Evolutionary conservation across 2,329 filamentous ascomycete species (phyloP).

Genomic region (Claviceps fusiformis): DNA sequence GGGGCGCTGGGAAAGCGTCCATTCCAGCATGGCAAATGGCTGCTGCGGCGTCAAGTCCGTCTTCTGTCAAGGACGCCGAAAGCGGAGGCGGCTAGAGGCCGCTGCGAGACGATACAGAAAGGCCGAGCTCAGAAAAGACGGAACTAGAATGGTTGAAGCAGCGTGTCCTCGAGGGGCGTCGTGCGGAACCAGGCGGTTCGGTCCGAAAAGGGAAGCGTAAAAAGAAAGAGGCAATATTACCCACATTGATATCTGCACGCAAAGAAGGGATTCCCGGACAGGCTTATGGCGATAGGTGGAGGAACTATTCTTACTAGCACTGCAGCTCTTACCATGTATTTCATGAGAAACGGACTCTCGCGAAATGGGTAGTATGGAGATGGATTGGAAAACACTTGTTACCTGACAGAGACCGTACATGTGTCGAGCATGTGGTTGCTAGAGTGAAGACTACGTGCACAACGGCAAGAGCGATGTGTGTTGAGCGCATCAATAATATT

Average conservation of each 20-base stretch:
- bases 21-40: slow-evolving; percentile 75
- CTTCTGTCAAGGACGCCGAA: slow-evolving; percentile 14
- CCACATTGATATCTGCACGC: background rate
- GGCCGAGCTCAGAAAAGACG: background rate
- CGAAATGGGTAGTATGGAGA: no score
- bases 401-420: no score
- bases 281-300: background rate
- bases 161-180: no score
- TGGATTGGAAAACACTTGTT: no score
- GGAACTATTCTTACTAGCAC: no score
- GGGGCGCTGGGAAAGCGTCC: slow-evolving; percentile 40
- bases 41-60: slow-evolving; percentile 29
- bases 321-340: no score
- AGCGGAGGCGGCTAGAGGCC: slow-evolving; percentile 2
- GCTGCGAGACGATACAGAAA: background rate
- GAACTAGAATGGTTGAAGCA: background rate
- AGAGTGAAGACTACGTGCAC: no score
- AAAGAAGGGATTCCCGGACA: background rate
- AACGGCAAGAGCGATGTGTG: no score
- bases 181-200: no score
- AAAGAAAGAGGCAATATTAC: background rate
- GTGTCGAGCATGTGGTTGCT: no score
- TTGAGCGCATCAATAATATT: no score
- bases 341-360: background rate
- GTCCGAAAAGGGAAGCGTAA: background rate